These are phyloP conservation scores for Haplographium delicatum DNA, from an alignment of 495 filamentous ascomycete genomes.

Conservation along the genomic window DNA sequence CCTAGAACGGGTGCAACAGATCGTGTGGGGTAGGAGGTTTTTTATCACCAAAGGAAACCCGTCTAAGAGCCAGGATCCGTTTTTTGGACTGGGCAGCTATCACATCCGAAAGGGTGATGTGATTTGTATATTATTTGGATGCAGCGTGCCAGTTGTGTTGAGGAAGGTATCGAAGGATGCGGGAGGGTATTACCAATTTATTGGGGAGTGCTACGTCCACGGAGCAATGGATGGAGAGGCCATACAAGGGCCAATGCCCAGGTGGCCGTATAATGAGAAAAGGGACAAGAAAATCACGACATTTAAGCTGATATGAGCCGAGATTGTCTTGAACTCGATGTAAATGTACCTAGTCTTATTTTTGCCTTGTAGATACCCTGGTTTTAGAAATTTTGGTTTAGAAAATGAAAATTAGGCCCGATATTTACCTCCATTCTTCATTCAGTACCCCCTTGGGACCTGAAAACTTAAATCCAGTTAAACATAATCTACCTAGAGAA, in stretches of 20 bases:
- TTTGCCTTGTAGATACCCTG: too few relatives aligned
- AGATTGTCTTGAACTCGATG: too few relatives aligned
- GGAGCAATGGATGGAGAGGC: conserved; percentile 23
- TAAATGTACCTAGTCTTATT: too few relatives aligned
- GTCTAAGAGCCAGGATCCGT: conserved; percentile 16
- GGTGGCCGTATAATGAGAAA: conserved; percentile 3
- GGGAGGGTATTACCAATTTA: conserved; percentile 7
- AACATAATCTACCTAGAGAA: too few relatives aligned
- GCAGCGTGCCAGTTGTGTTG: conserved; percentile 37
- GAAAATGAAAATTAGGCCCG: too few relatives aligned
- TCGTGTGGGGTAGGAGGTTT: conserved; percentile 27
- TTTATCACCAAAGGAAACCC: conserved; percentile 12
- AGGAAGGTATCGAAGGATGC: conserved; percentile 16
- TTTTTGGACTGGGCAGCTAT: conserved; percentile 18
- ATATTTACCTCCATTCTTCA: too few relatives aligned
- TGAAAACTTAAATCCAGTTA: too few relatives aligned
- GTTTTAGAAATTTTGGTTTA: too few relatives aligned
- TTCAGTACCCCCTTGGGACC: too few relatives aligned
- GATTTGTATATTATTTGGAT: conserved; percentile 38
- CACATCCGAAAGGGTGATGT: conserved; percentile 26
- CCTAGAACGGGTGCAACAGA: conserved; percentile 23
- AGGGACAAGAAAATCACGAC: not conserved
- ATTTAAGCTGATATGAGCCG: not conserved
- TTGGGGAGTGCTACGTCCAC: conserved; percentile 15
- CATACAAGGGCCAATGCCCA: conserved; percentile 19